Percentiles rank a stretch among this genome's conserved stretches.
These are phyloP conservation scores for Pythium rhizo-oryzae DNA, from an alignment of 352 stramenopile species.

Conservation along the genomic window DNA sequence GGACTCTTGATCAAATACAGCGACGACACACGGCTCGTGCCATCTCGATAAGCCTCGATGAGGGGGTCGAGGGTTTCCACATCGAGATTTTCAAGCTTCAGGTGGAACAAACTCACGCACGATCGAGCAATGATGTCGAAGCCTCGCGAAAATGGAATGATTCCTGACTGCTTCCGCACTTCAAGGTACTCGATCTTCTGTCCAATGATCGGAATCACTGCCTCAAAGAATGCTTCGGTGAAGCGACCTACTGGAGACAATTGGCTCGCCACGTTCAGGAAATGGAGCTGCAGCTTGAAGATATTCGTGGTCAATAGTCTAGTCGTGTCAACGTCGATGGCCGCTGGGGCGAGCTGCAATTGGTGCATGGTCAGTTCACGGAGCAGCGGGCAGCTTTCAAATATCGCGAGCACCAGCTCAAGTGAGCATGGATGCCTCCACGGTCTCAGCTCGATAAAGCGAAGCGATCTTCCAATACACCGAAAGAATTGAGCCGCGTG, in stretches of 20 bases:
- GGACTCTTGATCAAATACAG: constrained; percentile 18
- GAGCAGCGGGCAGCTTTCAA: constrained; percentile 5
- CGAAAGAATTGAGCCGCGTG: neutral
- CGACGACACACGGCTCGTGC: constrained; percentile 16
- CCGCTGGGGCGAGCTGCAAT: neutral
- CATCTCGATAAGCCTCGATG: constrained; percentile 7
- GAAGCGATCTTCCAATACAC: neutral
- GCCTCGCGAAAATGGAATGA: constrained; percentile 2
- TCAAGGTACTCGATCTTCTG: constrained; percentile 19
- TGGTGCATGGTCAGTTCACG: constrained; percentile 2
- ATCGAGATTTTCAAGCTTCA: constrained; percentile 16
- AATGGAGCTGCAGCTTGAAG: constrained; percentile 16
- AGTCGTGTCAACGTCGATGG: neutral
- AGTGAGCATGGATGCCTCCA: neutral
- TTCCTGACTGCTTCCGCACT: neutral
- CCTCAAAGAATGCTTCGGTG: constrained; percentile 11
- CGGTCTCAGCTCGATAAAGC: neutral
- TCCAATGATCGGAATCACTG: constrained; percentile 12
- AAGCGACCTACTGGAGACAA: too few relatives aligned
- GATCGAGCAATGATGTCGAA: constrained; percentile 2
- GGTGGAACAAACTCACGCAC: constrained; percentile 1
- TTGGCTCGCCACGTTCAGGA: too few relatives aligned
- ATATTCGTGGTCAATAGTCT: neutral
- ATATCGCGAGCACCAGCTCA: neutral
- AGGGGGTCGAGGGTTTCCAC: constrained; percentile 11